Evolutionary conservation across 208 protist genomes (phyloP).

Genomic region (Endotrypanum monterogeii): DNA sequence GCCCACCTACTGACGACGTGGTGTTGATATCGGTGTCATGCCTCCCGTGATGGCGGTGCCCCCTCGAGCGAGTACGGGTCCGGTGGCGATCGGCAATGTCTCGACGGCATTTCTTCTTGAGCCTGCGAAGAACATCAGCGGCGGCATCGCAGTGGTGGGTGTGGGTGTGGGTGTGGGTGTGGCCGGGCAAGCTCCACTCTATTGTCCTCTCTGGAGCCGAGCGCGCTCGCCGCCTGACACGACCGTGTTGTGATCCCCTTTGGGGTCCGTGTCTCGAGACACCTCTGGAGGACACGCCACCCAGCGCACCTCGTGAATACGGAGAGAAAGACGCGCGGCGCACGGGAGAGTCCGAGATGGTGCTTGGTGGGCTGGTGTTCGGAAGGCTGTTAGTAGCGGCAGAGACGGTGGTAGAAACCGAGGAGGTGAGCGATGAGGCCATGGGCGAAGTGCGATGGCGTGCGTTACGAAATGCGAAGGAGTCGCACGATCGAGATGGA

Average conservation of each 20-base stretch:
- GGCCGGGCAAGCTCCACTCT: no score
- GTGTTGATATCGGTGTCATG: neutral
- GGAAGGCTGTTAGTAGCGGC: conserved; percentile 6
- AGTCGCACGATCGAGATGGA: neutral
- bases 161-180: no score
- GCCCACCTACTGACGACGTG: neutral
- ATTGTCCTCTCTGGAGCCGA: conserved; percentile 10
- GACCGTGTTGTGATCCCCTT: neutral
- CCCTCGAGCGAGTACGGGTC: neutral
- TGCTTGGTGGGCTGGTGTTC: conserved; percentile 3
- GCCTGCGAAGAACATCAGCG: neutral
- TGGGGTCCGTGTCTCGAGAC: neutral
- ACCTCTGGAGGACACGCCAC: neutral
- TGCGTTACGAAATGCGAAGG: neutral
- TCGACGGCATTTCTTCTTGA: neutral
- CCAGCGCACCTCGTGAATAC: neutral
- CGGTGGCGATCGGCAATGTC: neutral
- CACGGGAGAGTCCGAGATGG: neutral
- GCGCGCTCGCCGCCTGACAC: neutral
- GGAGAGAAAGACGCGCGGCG: neutral
- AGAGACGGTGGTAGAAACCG: conserved; percentile 1
- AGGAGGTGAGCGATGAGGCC: neutral
- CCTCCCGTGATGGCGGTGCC: neutral
- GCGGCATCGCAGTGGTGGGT: neutral
- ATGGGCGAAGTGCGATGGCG: neutral